These are phyloP conservation scores for Phytophthora litchii DNA, from an alignment of 352 stramenopile genomes.

Conservation along the genomic window DNA sequence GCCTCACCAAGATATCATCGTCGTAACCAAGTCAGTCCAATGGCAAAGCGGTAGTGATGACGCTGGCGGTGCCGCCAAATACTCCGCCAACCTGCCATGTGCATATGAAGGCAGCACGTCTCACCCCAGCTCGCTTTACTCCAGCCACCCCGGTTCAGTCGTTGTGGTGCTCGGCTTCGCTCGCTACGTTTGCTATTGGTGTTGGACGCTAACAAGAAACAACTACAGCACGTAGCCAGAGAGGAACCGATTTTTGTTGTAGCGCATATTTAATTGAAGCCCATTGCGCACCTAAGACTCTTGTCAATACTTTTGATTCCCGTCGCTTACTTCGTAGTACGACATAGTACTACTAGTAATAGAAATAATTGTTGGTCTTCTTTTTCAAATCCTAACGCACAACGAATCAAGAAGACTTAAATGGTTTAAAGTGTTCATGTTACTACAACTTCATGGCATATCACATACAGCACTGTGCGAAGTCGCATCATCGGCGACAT, in stretches of 20 bases:
- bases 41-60: conserved; percentile 12
- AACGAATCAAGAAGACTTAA: neutral
- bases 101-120: conserved; percentile 28
- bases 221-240: conserved; percentile 6
- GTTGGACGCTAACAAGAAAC: conserved; percentile 11
- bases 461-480: conserved; percentile 5
- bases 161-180: conserved; percentile 8
- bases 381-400: no score
- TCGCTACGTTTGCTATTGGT: neutral
- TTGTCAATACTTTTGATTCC: neutral
- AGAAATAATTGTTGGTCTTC: no score
- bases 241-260: conserved; percentile 38
- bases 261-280: conserved; percentile 57
- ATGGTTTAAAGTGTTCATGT: conserved; percentile 2
- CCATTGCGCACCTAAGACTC: conserved; percentile 19
- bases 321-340: neutral
- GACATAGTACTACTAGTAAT: no score
- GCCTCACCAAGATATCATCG: conserved; percentile 55
- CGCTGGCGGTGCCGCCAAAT: conserved; percentile 5
- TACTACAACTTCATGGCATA: conserved; percentile 12
- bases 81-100: conserved; percentile 9
- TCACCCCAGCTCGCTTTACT: conserved; percentile 9
- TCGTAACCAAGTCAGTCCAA: conserved; percentile 35
- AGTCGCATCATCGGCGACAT: neutral
- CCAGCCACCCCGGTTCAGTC: conserved; percentile 1